These are phyloP conservation scores for Aspergillus carlsbadensis DNA, from an alignment of 495 filamentous ascomycete species.

Conservation along the genomic window DNA sequence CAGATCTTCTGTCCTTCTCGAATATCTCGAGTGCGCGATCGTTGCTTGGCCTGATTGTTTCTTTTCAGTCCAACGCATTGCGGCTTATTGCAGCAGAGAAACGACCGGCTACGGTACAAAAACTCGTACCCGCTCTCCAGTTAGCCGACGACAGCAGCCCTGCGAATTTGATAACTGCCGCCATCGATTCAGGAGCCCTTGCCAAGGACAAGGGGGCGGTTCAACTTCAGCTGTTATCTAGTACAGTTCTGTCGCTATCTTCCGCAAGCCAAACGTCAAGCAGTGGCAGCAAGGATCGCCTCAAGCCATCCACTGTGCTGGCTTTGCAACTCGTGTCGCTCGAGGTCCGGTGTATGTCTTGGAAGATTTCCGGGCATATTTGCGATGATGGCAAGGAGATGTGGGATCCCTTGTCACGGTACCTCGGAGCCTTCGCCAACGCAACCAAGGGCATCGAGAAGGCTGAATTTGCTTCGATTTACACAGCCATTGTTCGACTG, in stretches of 20 bases:
- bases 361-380: conserved; percentile 69
- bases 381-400: conserved; percentile 69
- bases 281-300: conserved; percentile 41
- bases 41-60: conserved; percentile 35
- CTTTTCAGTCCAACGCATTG: conserved; percentile 48
- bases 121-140: conserved; percentile 41
- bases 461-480: conserved; percentile 38
- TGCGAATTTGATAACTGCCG: conserved; percentile 56
- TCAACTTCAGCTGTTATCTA: conserved; percentile 69
- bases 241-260: conserved; percentile 62
- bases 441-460: conserved; percentile 44
- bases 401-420: conserved; percentile 65
- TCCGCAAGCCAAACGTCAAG: conserved; percentile 34
- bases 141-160: conserved; percentile 60
- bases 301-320: conserved; percentile 60
- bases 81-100: conserved; percentile 45
- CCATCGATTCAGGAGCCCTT: conserved; percentile 42
- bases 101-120: conserved; percentile 51
- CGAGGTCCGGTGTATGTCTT: conserved; percentile 63
- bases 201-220: conserved; percentile 59
- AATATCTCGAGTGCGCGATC: conserved; percentile 36
- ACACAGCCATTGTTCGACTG: conserved; percentile 40
- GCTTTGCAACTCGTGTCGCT: conserved; percentile 68
- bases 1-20: conserved; percentile 63
- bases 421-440: conserved; percentile 59